A percentile compares a stretch with the other conserved stretches of the same genome.
Evolutionary conservation across 495 filamentous ascomycete genomes (phyloP).

Genomic region (Hypoxylon rickii): DNA sequence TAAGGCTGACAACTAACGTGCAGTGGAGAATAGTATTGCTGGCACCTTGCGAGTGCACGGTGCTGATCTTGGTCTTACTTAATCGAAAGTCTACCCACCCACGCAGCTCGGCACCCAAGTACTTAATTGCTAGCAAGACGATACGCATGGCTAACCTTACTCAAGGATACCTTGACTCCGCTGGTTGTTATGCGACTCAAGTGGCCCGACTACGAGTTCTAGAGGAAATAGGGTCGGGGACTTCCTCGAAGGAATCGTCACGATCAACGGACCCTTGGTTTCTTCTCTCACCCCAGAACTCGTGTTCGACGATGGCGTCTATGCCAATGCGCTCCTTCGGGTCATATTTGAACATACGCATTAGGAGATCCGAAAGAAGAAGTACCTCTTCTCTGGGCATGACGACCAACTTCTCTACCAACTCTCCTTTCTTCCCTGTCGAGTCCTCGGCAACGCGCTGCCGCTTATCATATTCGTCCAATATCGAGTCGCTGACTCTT

Average conservation of each 20-base stretch:
- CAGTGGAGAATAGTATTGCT: too few relatives aligned
- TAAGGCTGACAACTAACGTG: too few relatives aligned
- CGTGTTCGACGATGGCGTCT: constrained; percentile 10
- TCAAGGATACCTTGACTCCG: too few relatives aligned
- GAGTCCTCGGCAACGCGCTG: neutral
- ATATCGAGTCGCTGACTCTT: neutral
- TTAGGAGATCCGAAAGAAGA: constrained; percentile 27
- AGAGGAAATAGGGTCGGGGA: constrained; percentile 15
- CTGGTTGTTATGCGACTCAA: neutral
- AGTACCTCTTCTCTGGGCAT: constrained; percentile 25
- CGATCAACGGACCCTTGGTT: neutral
- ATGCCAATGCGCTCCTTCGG: constrained; percentile 30
- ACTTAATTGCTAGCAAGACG: too few relatives aligned
- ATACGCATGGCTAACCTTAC: too few relatives aligned
- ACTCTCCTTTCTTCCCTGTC: neutral
- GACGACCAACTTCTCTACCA: constrained; percentile 1
- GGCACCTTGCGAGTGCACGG: too few relatives aligned
- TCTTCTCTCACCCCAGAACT: constrained; percentile 21
- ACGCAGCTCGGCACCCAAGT: too few relatives aligned
- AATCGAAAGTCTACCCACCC: too few relatives aligned
- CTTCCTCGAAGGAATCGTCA: neutral
- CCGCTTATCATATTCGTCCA: constrained; percentile 1
- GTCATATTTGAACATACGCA: constrained; percentile 23
- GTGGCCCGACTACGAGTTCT: constrained; percentile 11
- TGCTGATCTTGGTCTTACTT: too few relatives aligned